Evolutionary conservation across 2,329 filamentous ascomycete genomes (phyloP), one percentile per base, ranked within the genome.

Genomic region (Hypoxylon sp.): DNA sequence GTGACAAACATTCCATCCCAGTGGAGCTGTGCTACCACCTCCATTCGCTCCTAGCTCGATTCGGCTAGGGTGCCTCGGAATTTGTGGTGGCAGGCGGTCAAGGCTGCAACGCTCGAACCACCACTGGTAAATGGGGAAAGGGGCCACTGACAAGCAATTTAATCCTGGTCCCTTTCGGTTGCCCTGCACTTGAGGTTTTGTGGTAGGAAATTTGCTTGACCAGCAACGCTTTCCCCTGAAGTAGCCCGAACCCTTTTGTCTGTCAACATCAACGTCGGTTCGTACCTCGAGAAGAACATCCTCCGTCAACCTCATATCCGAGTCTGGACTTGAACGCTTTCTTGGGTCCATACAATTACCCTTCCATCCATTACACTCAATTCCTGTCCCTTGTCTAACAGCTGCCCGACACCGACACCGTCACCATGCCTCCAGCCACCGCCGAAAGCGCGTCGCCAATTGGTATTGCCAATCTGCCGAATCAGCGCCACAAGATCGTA

Each of bases 401-500:
- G 55, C 56, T 66, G 61, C 27, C 53, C 61, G 40, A 66, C 33
- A 44, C 51, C 61, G 40, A 64, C 33, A 63, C 61, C 54, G 37
- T 70, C 80, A 83, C 80, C 74, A 90, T 90, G 89, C 86, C 88
- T 82, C 74, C 74, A 64, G 69, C 70, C 69, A 74, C 75, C 63
- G 69, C 74, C 69, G 75, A 76, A 72, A 77, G 73, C 70, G 73
- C 73, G 71, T 78, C 76, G 73, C 77, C 81, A 80, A 77, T 92
- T 88, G 90, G 90, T 82, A 92, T 92, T 85, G 89, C 90, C 84
- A 91, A 92, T 82, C 83, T 91, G 79, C 89, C 89, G 76, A 91
- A 91, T 84, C 90, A 91, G 85, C 86, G 90, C 78, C 90, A 92
- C 85, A 92, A 92, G 85, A 92, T 92, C 80, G 90, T 92, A 79